phyloP scores from a whole-genome alignment of 1,139 yeast genomes.

The Scheffersomyces parashehatae region DNA sequence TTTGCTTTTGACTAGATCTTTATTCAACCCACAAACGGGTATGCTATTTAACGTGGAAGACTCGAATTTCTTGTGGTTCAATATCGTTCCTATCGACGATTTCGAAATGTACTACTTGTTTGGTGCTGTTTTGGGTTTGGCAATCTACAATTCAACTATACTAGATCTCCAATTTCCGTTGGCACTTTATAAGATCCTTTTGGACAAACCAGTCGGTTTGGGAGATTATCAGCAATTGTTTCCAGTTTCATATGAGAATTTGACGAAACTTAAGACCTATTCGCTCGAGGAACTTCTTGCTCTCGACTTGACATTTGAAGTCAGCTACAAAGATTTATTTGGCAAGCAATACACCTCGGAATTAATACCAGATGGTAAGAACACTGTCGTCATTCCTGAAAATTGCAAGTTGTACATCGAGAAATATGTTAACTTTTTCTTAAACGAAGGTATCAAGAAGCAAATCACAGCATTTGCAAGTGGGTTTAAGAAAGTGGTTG shows the following conservation, averaged over 20 bases:
- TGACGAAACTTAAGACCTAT: slow-evolving; percentile 54
- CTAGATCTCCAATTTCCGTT: slow-evolving; percentile 76
- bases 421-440: slow-evolving; percentile 58
- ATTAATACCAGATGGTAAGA: slow-evolving; percentile 58
- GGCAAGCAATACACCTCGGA: slow-evolving; percentile 44
- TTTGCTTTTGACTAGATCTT: slow-evolving; percentile 61
- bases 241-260: slow-evolving; percentile 64
- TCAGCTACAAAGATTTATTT: slow-evolving; percentile 38
- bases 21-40: slow-evolving; percentile 68
- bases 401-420: slow-evolving; percentile 65
- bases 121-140: slow-evolving; percentile 86
- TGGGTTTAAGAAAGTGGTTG: slow-evolving; percentile 77
- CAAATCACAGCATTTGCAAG: slow-evolving; percentile 59
- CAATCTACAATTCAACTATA: slow-evolving; percentile 86
- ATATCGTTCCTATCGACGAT: slow-evolving; percentile 45
- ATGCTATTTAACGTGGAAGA: slow-evolving; percentile 65
- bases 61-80: slow-evolving; percentile 77
- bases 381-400: slow-evolving; percentile 49
- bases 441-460: slow-evolving; percentile 52
- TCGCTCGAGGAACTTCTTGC: slow-evolving; percentile 25
- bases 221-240: slow-evolving; percentile 67
- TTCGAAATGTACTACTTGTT: slow-evolving; percentile 67
- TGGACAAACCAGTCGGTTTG: slow-evolving; percentile 55
- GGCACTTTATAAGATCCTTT: slow-evolving; percentile 72
- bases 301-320: slow-evolving; percentile 39